These are phyloP conservation scores for Sugiyamaella sp. DNA, from an alignment of 1,139 yeast genomes.

Conservation along the genomic window DNA sequence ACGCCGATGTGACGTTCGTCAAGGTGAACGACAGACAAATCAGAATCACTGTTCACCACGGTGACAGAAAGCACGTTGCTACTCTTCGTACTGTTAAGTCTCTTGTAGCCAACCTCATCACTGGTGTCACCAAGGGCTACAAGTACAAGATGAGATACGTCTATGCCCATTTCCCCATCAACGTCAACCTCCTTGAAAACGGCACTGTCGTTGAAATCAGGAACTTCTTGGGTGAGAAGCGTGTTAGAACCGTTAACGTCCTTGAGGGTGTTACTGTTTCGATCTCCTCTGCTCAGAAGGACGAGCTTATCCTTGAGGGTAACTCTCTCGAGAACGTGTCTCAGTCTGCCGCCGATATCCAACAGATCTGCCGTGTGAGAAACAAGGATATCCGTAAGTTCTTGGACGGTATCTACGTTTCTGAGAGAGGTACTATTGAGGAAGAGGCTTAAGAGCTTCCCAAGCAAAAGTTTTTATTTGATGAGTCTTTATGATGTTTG, in stretches of 20 bases:
- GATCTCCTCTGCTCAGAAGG: conserved; percentile 84
- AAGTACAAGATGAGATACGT: conserved; percentile 99
- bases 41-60: conserved; percentile 94
- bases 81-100: conserved; percentile 99
- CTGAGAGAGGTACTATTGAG: conserved; percentile 88
- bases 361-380: conserved; percentile 98
- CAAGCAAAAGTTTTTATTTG: conserved; percentile 7
- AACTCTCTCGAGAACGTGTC: conserved; percentile 98
- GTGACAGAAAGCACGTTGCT: conserved; percentile 99
- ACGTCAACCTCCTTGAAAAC: conserved; percentile 89
- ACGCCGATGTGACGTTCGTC: conserved; percentile 89
- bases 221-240: conserved; percentile 99
- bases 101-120: conserved; percentile 87
- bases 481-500: conserved; percentile 9
- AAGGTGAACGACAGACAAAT: conserved; percentile 73
- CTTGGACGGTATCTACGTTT: conserved; percentile 99
- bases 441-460: conserved; percentile 53
- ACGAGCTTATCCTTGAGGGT: conserved; percentile 89
- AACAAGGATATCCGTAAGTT: conserved; percentile 99
- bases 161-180: conserved; percentile 99
- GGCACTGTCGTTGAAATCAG: conserved; percentile 87
- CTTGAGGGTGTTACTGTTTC: conserved; percentile 92
- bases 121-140: conserved; percentile 99
- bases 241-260: conserved; percentile 83
- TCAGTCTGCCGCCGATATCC: conserved; percentile 97